phyloP scores from a whole-genome alignment of 2,329 filamentous ascomycete species.

The Annulohypoxylon truncatum region DNA sequence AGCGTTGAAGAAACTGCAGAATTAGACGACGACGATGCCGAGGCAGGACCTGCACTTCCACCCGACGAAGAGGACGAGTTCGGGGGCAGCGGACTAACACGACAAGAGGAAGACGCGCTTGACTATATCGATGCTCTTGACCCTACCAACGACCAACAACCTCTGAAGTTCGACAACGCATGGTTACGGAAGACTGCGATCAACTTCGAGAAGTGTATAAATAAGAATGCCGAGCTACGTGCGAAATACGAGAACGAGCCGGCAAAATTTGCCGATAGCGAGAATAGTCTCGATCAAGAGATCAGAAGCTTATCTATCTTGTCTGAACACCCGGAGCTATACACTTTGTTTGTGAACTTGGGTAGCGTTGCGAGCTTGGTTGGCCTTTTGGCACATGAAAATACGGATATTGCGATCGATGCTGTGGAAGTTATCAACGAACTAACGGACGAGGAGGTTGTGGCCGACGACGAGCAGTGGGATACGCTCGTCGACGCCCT shows the following conservation, averaged over 20 bases:
- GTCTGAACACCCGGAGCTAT: slow-evolving; percentile 80
- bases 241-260: slow-evolving; percentile 59
- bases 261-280: slow-evolving; percentile 55
- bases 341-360: slow-evolving; percentile 48
- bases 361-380: slow-evolving; percentile 70
- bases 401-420: slow-evolving; percentile 94
- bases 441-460: slow-evolving; percentile 92
- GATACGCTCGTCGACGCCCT: slow-evolving; percentile 75
- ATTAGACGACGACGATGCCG: slow-evolving; percentile 55
- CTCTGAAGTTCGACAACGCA: slow-evolving; percentile 82
- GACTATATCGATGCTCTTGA: slow-evolving; percentile 79
- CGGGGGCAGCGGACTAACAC: slow-evolving; percentile 90
- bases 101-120: slow-evolving; percentile 82
- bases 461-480: slow-evolving; percentile 85
- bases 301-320: slow-evolving; percentile 89
- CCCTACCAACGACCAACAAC: slow-evolving; percentile 53
- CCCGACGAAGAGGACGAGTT: slow-evolving; percentile 84
- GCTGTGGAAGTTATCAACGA: slow-evolving; percentile 91
- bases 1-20: slow-evolving; percentile 57
- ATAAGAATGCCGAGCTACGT: slow-evolving; percentile 88
- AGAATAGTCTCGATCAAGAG: slow-evolving; percentile 88
- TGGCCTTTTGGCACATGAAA: slow-evolving; percentile 88
- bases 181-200: slow-evolving; percentile 87
- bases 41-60: slow-evolving; percentile 63
- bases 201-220: slow-evolving; percentile 90